Base-by-base conservation (phyloP, 805 yeast species). In the Yarrowia hollandica region DNA sequence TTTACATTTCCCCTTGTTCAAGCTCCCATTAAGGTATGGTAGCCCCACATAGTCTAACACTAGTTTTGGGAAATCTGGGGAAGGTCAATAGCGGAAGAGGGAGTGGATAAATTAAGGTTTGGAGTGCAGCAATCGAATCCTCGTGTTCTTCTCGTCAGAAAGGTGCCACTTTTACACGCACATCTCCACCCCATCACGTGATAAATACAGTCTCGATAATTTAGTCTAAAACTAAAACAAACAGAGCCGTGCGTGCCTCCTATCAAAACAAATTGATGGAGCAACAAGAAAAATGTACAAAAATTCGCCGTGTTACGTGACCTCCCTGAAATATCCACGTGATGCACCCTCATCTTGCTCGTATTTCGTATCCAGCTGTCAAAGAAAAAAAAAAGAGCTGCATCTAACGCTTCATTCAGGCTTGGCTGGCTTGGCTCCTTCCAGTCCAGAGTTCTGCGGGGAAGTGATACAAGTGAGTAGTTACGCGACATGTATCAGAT, bases 41-140 rank as follows among this genome's bases (percentile, higher is more conserved):
- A 41, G 31, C 46, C 46, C 46, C 46, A 41, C 46, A 41, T 41
- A 41, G 46, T 11, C 46, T 41, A 41, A 41, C 46, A 31, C 46
- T 41, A 41, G 46, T 41, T 41, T 15, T n/a, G n/a, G n/a, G 12
- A 4, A 21, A 25, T 7, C 4, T 41, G 46, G 30, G 15, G 46
- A 14, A n/a, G 11, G 14, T 4, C n/a, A n/a, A n/a, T n/a, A n/a
- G n/a, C n/a, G n/a, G n/a, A n/a, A n/a, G n/a, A n/a, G n/a, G n/a
- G n/a, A n/a, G n/a, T n/a, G n/a, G n/a, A n/a, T n/a, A 12, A 26
- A 26, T 10, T 26, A 26, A 26, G 30, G 30, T 26, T 26, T 26
- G 11, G 11, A 26, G 9, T 3, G 30, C 11, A 6, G 3, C 8
- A 6, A 3, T 26, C 7, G 30, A 26, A 26, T 26, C 30, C 3